Evolutionary conservation across 306 rosid species (phyloP).

Genomic region (Pyrus communis): DNA sequence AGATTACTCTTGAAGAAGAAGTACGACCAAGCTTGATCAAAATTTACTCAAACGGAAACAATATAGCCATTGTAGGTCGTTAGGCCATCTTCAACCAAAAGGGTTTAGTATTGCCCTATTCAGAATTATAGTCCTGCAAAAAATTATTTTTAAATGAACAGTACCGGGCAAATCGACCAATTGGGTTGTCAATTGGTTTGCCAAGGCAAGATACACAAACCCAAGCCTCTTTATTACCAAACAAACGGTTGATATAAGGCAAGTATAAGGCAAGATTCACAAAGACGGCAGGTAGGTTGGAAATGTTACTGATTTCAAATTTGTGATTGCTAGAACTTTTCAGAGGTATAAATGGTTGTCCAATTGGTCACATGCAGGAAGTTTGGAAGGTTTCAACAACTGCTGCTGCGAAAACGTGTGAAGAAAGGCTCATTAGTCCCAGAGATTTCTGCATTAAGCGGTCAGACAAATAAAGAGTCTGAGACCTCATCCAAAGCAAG

Average conservation of each 20-base stretch:
- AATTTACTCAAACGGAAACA: too few species aligned
- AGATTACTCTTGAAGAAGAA: too few species aligned
- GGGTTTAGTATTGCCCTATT: too few species aligned
- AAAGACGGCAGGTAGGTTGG: slow-evolving; percentile 81
- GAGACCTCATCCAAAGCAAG: slow-evolving; percentile 58
- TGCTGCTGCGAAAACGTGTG: slow-evolving; percentile 87
- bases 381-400: slow-evolving; percentile 98
- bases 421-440: slow-evolving; percentile 57
- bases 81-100: too few species aligned
- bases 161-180: too few species aligned
- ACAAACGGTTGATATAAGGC: not conserved
- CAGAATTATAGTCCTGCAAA: too few species aligned
- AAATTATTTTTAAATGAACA: too few species aligned
- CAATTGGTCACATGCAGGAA: slow-evolving; percentile 50
- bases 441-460: slow-evolving; percentile 57
- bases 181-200: not conserved
- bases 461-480: slow-evolving; percentile 55
- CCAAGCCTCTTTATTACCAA: not conserved
- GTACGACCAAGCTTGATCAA: too few species aligned
- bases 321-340: not conserved
- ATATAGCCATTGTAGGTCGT: too few species aligned
- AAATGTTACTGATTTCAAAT: slow-evolving; percentile 14
- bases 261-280: slow-evolving; percentile 15
- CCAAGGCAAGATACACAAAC: not conserved
- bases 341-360: slow-evolving; percentile 12